A percentile compares a stretch with the other conserved stretches of the same genome.
phyloP scores from a whole-genome alignment of 768 basidiomycete species.

The Lactarius pseudohatsudake region DNA sequence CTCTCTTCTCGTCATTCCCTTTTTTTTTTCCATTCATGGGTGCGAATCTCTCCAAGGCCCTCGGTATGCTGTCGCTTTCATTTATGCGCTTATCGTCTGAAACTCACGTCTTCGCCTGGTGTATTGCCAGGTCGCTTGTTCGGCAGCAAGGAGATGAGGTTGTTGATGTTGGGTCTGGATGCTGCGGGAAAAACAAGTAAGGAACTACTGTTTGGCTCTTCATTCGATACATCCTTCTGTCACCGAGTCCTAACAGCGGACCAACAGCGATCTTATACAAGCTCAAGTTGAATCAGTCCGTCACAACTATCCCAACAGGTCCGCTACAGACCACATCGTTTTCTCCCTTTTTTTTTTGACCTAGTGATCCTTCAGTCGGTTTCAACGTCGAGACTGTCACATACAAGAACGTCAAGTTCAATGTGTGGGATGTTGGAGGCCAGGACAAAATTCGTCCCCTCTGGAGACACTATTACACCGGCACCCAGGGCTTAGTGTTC shows the following conservation, averaged over 20 bases:
- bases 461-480: conserved; percentile 99
- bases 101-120: conserved; percentile 12
- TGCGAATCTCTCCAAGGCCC: conserved; percentile 82
- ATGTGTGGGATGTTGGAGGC: conserved; percentile 97
- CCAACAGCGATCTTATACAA: conserved; percentile 93
- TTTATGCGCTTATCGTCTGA: conserved; percentile 9
- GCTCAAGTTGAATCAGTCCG: conserved; percentile 97
- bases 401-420: conserved; percentile 97
- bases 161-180: conserved; percentile 95
- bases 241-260: conserved; percentile 17
- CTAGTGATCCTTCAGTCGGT: conserved; percentile 58
- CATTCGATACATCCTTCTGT: background rate
- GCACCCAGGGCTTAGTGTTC: conserved; percentile 97
- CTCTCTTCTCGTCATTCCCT: conserved; percentile 53
- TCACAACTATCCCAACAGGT: conserved; percentile 98
- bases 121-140: conserved; percentile 79
- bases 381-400: conserved; percentile 99
- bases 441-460: conserved; percentile 99
- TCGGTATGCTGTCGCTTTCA: conserved; percentile 48
- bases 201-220: conserved; percentile 35
- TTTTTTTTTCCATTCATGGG: conserved; percentile 57
- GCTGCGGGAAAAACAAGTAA: conserved; percentile 98
- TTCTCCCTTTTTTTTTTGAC: background rate
- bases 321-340: conserved; percentile 29
- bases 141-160: conserved; percentile 98